Percentiles rank a stretch among this genome's conserved stretches.
Conservation (phyloP, 192 early-diverging fungal species). For the Backusella tarrabulga region DNA sequence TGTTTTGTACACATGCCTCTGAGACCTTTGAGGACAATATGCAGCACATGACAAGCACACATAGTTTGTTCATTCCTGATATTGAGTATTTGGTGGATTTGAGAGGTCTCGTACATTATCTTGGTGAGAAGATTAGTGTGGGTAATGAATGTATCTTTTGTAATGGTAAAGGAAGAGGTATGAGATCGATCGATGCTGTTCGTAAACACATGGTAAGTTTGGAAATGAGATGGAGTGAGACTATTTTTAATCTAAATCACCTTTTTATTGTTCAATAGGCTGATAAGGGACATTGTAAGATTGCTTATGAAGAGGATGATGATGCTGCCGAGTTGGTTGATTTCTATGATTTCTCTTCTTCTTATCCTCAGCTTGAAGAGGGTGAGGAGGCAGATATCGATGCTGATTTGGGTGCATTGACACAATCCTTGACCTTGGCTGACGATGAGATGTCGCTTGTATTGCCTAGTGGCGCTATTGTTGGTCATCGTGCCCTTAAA, state of each 20-base stretch:
- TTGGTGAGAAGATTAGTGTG: constrained; percentile 93
- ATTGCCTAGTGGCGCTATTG: constrained; percentile 76
- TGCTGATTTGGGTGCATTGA: constrained; percentile 36
- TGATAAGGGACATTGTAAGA: constrained; percentile 95
- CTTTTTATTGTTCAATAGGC: constrained; percentile 34
- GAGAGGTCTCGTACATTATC: constrained; percentile 84
- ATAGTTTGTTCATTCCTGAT: constrained; percentile 97
- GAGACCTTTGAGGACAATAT: constrained; percentile 73
- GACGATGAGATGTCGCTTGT: constrained; percentile 86
- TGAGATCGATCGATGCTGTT: constrained; percentile 90
- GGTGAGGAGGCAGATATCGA: constrained; percentile 46
- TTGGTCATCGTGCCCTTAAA: constrained; percentile 80
- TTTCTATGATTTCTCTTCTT: constrained; percentile 94
- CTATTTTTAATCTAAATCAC: not conserved
- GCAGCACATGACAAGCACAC: constrained; percentile 87
- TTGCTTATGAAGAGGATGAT: constrained; percentile 91
- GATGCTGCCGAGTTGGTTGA: constrained; percentile 91
- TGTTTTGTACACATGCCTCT: constrained; percentile 83
- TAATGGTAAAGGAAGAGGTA: constrained; percentile 83
- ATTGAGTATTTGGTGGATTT: constrained; percentile 90
- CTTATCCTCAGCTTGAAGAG: constrained; percentile 63
- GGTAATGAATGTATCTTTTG: constrained; percentile 96
- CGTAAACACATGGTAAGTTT: constrained; percentile 81
- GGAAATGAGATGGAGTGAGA: not conserved
- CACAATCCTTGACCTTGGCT: constrained; percentile 46